Evolutionary conservation across 208 protist species (phyloP), one percentile per base, ranked within the genome.

Genomic region (Angomonas ambiguus): DNA sequence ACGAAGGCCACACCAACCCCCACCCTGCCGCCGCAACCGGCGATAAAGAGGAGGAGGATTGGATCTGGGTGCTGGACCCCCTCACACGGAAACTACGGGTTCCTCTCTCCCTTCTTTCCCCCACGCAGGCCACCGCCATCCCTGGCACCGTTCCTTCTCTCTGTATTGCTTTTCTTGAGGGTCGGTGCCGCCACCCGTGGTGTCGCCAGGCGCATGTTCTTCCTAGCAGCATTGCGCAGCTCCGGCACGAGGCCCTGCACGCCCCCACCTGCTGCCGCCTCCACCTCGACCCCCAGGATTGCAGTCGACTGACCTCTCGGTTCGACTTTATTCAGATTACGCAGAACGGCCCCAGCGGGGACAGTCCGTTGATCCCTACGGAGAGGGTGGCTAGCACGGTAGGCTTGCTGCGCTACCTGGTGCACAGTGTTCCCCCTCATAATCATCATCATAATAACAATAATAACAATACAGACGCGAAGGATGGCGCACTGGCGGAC

Each of bases 31-130:
- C n/a, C n/a, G n/a, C n/a, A n/a, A n/a, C n/a, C 30, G 73, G 56
- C 22, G 67, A 65, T 30, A 65, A 64, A 49, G 65, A 79, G 30
- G 75, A 81, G 61, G 71, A 84, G 18, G 82, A 86, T 71, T 95
- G 84, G 80, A 92, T 95, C 57, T 95, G 89, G 87, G 89, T 95
- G 42, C 73, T 95, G 13, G 89, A 95, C 64, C 89, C 89, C 1
- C 77, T 92, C 74, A 93, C 89, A 3, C 81, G 89, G 28, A 95
- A 95, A 62, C 70, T 95, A 51, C 83, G 86, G 8, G 89, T 95
- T 30, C 89, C 89, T 13, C 30, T 88, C 33, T 76, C 85, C 62
- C 71, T 90, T 41, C 72, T 95, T 6, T 75, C 83, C 1, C 84
- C 79, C 27, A 93, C 89, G n/a, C 82, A 93, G 57, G 89, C 89